Evolutionary conservation across 139 green algal genomes (phyloP), one percentile per base, ranked within the genome.

Genomic region (Zygnema circumcarinatum): DNA sequence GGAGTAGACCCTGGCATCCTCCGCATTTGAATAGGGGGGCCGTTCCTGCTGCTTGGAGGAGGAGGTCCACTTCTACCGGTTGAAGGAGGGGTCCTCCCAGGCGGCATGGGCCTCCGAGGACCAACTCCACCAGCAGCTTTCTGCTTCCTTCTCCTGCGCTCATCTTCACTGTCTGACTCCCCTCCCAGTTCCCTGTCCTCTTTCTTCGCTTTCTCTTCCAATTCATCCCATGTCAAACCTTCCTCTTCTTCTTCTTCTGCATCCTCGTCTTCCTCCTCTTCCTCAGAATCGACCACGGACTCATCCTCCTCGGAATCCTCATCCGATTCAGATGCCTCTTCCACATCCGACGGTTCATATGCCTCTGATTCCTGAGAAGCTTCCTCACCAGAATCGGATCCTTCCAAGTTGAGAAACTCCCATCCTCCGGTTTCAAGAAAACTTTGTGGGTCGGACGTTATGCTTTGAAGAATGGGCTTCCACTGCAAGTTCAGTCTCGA

Each of bases 391-490:
- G 38, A 76, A 25, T 87, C 80, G 31, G 29, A 73, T 16, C 41
- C 94, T 84, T 98, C 95, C 67, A 95, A 93, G 93, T 99, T 95
- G 41, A 99, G 92, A 91, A 99, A 99, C 88, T 95, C 94, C 97
- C 97, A 99, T 38, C 97, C 97, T 38, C 97, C 97, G 31, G 95
- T 90, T 72, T 95, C 94, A 1, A 98, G 87, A 81, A 98, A 98
- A 31, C 88, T 93, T 39, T 98, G 93, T 0, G 96, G 96, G 90
- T 99, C 93, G 40, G 94, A 93, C 52, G 94, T 92, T 87, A 98
- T 98, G 73, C 87, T 95, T 89, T 98, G 98, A 52, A 99, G 91
- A 88, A 99, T 98, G 85, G 95, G 95, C 94, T 98, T 98, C 97
- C 97, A 99, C 47, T 95, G 94, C 86, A 99, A 86, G 93, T 99